These are phyloP conservation scores for Antrodiella citrinella DNA, from an alignment of 768 basidiomycete species.

Conservation along the genomic window DNA sequence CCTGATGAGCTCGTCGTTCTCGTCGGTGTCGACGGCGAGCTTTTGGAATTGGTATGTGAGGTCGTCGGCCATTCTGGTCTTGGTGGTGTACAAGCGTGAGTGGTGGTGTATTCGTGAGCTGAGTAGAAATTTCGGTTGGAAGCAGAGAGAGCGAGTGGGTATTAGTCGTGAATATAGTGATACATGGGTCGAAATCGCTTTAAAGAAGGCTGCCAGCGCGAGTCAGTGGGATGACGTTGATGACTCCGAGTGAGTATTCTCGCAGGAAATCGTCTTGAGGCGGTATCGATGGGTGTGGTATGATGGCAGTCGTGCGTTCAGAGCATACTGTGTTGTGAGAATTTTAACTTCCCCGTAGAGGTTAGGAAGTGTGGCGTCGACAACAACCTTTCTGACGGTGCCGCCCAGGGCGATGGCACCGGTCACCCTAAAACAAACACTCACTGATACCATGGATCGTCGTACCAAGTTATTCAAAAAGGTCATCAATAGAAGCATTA, in stretches of 20 bases:
- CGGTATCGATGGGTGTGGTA: background rate
- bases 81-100: background rate
- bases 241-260: background rate
- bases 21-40: constrained; percentile 16
- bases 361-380: too few species aligned
- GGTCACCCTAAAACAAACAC: too few species aligned
- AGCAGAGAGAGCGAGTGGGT: background rate
- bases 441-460: too few species aligned
- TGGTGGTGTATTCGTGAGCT: background rate
- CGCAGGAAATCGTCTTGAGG: background rate
- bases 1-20: constrained; percentile 55
- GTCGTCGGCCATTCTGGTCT: background rate
- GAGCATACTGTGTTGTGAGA: too few species aligned
- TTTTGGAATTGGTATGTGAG: background rate
- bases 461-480: too few species aligned
- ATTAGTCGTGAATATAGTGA: too few species aligned
- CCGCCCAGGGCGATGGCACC: too few species aligned
- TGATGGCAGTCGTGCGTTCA: too few species aligned
- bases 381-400: too few species aligned
- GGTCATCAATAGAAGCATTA: too few species aligned
- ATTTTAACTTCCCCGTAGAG: too few species aligned
- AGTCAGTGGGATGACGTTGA: background rate
- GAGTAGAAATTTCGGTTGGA: too few species aligned
- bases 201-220: background rate
- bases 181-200: background rate